Evolutionary conservation across 768 basidiomycete species (phyloP).

Genomic region (Sporobolomyces phaffii): DNA sequence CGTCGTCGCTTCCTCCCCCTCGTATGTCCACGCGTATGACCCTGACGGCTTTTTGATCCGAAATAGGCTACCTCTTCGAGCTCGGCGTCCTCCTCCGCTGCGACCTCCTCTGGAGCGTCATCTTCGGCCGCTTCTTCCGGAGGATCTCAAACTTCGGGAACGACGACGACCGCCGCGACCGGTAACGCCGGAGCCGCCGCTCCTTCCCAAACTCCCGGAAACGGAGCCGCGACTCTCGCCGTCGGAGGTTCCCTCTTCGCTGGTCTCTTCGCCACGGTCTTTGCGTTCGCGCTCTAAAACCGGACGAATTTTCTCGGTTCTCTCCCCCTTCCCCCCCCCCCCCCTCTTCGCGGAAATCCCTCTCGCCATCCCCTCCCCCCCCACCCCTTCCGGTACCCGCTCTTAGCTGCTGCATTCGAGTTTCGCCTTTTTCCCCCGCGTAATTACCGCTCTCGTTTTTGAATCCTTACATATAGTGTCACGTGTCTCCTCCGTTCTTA

Average conservation of each 20-base stretch:
- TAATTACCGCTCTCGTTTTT: too few species aligned
- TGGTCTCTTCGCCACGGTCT: slow-evolving; percentile 2
- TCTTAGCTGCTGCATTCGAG: neutral
- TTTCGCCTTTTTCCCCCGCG: too few species aligned
- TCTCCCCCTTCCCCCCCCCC: too few species aligned
- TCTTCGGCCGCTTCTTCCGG: slow-evolving; percentile 1
- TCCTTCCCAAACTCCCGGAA: neutral
- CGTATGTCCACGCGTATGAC: neutral
- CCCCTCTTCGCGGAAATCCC: too few species aligned
- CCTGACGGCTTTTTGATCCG: neutral
- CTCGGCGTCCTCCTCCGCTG: neutral
- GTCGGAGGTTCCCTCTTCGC: neutral
- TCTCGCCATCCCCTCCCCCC: neutral
- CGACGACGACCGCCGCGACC: neutral
- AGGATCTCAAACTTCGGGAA: neutral
- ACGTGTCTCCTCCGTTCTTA: neutral
- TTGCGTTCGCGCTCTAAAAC: neutral
- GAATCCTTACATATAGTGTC: too few species aligned
- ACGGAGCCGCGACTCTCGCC: slow-evolving; percentile 1
- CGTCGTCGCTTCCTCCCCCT: neutral
- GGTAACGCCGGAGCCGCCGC: neutral
- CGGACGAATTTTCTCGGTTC: too few species aligned
- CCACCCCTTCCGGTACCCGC: neutral
- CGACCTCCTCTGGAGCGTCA: slow-evolving; percentile 5
- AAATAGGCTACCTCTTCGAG: slow-evolving; percentile 1